Evolutionary conservation across 1,284 basidiomycete genomes (phyloP), one percentile per base, ranked within the genome.

Genomic region (Trichosporon sp.): DNA sequence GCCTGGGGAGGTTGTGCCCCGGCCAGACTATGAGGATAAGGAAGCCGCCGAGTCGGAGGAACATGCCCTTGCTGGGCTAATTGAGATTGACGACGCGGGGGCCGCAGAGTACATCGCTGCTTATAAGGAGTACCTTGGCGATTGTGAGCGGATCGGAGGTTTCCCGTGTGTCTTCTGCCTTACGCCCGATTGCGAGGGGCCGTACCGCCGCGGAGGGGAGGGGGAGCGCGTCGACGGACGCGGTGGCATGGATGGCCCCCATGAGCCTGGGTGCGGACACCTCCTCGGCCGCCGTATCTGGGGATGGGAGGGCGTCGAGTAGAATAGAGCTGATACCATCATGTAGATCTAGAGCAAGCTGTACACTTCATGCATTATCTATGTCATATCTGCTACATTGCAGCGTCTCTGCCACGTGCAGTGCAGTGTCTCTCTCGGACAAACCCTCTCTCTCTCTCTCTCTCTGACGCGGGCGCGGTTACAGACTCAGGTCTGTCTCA

Each of bases 121-220:
- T n/a, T 78, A 75, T 65, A 70, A 69, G 58, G 34, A 66, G 9
- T 44, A 44, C 31, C 37, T 61, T 14, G 36, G 25, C 19, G 34
- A 19, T 14, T 49, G 37, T 13, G 37, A 56, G 54, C 62, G 27
- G 16, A 16, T n/a, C 13, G 49, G 27, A 10, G 49, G 25, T 5
- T 54, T 54, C 27, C 74, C 70, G n/a, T 77, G 74, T 59, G 67
- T 76, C 9, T 63, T 78, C 23, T 80, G 78, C 66, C 73, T 74
- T 1, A 73, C 77, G 10, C 77, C 79, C 7, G 79, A 80, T 60
- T 80, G 77, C 59, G 79, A 80, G 58, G 78, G 79, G 0, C 78
- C 77, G 1, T 69, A 67, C 44, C 73, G 78, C 57, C 66, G 72
- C 36, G 78, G 77, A 13, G 76, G 73, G 21, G 78, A 78, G 31